phyloP scores from a whole-genome alignment of 176 grass and related monocot species.

The Phoenix roebelenii region DNA sequence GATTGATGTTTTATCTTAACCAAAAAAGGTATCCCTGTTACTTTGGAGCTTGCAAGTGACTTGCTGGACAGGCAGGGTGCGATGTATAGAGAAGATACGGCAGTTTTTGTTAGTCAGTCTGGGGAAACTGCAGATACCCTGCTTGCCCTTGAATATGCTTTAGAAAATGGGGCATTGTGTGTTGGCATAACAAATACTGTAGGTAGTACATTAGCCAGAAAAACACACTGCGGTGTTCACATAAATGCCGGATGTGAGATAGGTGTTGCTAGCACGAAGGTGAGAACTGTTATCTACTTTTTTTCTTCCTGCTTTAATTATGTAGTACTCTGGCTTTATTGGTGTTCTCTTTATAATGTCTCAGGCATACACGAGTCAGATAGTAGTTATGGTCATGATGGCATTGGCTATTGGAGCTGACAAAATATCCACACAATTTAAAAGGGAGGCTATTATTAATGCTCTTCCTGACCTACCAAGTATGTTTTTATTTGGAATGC shows the following conservation, averaged over 20 bases:
- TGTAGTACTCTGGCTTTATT: background rate
- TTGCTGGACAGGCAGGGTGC: slow-evolving; percentile 75
- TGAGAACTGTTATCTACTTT: slow-evolving; percentile 10
- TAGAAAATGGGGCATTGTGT: slow-evolving; percentile 73
- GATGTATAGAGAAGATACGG: slow-evolving; percentile 77
- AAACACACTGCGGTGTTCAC: slow-evolving; percentile 91
- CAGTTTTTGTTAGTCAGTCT: slow-evolving; percentile 93
- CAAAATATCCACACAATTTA: slow-evolving; percentile 74
- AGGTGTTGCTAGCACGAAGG: slow-evolving; percentile 93
- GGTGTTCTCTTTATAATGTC: slow-evolving; percentile 4
- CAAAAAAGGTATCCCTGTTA: slow-evolving; percentile 67
- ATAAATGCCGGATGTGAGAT: slow-evolving; percentile 96
- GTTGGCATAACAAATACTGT: slow-evolving; percentile 92
- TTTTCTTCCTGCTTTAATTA: background rate
- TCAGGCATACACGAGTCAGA: slow-evolving; percentile 93
- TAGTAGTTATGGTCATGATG: slow-evolving; percentile 95
- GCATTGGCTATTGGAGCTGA: slow-evolving; percentile 91
- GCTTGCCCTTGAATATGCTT: slow-evolving; percentile 79
- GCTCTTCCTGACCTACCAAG: slow-evolving; percentile 56
- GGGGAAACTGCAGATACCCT: slow-evolving; percentile 97
- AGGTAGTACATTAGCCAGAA: slow-evolving; percentile 78
- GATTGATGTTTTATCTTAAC: background rate
- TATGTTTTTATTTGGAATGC: slow-evolving; percentile 20
- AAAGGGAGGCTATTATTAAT: slow-evolving; percentile 57
- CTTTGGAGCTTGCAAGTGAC: slow-evolving; percentile 84